Conservation (phyloP, 1,284 basidiomycete species). For the Schizophyllum amplum region DNA sequence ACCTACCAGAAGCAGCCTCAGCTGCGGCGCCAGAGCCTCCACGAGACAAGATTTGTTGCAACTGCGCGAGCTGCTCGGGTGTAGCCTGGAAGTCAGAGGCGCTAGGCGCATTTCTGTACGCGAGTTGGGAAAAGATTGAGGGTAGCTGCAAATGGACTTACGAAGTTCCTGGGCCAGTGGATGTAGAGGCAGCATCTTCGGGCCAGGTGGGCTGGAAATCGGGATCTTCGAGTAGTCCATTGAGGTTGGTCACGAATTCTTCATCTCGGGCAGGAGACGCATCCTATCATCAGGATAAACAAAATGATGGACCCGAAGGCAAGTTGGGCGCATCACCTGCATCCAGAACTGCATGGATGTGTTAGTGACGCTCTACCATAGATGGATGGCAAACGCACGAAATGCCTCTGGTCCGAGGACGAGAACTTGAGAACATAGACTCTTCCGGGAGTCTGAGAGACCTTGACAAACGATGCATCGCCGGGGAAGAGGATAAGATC, state of each 20-base stretch:
- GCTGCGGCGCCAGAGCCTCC: neutral
- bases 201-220: conserved; percentile 54
- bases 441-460: conserved; percentile 51
- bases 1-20: conserved; percentile 2
- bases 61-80: conserved; percentile 46
- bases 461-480: conserved; percentile 69
- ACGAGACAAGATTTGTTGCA: conserved; percentile 23
- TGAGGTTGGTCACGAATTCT: conserved; percentile 64
- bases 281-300: conserved; percentile 35
- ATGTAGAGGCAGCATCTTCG: conserved; percentile 17
- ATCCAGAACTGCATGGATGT: conserved; percentile 76
- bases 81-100: conserved; percentile 28
- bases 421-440: conserved; percentile 77
- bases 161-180: neutral
- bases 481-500: conserved; percentile 74
- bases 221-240: conserved; percentile 58
- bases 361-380: no score
- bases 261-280: conserved; percentile 58
- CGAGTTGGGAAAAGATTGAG: neutral
- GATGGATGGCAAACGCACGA: conserved; percentile 39
- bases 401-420: conserved; percentile 72
- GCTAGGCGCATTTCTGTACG: conserved; percentile 1
- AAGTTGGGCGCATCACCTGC: conserved; percentile 44
- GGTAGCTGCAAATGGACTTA: neutral
- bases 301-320: conserved; percentile 1